Evolutionary conservation across 2,329 filamentous ascomycete species (phyloP).

Genomic region (Diaporthe sp.): DNA sequence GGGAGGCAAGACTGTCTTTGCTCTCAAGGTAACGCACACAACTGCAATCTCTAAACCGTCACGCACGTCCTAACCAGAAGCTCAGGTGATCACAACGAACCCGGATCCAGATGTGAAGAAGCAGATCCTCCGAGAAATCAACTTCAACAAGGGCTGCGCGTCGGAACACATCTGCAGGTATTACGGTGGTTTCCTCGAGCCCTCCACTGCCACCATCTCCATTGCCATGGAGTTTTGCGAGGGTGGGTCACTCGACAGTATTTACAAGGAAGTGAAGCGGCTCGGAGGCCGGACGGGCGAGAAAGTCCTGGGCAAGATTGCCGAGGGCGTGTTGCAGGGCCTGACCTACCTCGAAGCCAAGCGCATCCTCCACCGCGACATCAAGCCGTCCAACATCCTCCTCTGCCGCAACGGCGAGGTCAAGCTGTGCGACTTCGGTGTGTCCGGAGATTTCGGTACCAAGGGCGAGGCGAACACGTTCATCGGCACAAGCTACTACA

Average conservation of each 20-base stretch:
- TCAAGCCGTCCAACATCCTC: constrained; percentile 98
- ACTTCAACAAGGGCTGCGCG: constrained; percentile 97
- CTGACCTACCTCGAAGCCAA: constrained; percentile 95
- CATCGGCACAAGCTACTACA: constrained; percentile 99
- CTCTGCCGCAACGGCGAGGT: constrained; percentile 93
- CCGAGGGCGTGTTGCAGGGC: constrained; percentile 93
- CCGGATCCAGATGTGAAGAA: constrained; percentile 98
- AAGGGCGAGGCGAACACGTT: constrained; percentile 99
- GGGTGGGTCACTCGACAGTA: constrained; percentile 94
- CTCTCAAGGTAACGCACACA: constrained; percentile 80
- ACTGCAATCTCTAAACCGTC: constrained; percentile 33
- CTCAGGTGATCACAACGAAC: constrained; percentile 95
- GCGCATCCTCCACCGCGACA: constrained; percentile 98
- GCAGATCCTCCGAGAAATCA: constrained; percentile 95
- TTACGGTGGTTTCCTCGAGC: constrained; percentile 96
- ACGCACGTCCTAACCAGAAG: constrained; percentile 35
- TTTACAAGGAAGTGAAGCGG: constrained; percentile 97
- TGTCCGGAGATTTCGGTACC: constrained; percentile 97
- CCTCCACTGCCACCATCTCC: constrained; percentile 95
- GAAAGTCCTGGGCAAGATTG: constrained; percentile 96
- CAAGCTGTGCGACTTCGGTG: constrained; percentile 98
- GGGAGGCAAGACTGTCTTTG: constrained; percentile 94
- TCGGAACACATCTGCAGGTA: constrained; percentile 98
- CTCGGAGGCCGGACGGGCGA: constrained; percentile 95
- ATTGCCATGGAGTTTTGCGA: constrained; percentile 99